phyloP scores from a whole-genome alignment of 179 eudicot genomes.

The Spergularia azorica region DNA sequence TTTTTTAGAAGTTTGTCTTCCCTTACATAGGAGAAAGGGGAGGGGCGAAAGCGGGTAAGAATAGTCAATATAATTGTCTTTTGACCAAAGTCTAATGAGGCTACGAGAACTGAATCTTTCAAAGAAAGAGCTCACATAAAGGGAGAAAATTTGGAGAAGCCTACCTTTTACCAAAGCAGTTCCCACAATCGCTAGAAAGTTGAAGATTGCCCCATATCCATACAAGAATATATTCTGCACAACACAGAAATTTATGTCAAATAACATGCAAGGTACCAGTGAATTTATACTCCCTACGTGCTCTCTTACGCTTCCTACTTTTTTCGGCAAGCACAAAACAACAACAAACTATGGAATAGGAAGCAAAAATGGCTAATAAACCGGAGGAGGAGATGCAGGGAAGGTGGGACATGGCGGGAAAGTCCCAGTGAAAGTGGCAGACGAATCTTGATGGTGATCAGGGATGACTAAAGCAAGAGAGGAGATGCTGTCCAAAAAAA shows the following conservation, averaged over 20 bases:
- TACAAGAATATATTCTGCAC: constrained; percentile 90
- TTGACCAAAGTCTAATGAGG: background rate
- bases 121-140: background rate
- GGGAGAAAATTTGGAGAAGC: background rate
- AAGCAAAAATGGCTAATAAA: no score
- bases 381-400: no score
- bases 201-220: constrained; percentile 98
- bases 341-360: background rate
- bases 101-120: background rate
- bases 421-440: no score
- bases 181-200: constrained; percentile 81
- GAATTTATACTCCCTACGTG: background rate
- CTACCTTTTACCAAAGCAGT: constrained; percentile 82
- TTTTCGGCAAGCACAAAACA: no score
- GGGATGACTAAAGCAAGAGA: no score
- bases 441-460: no score
- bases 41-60: background rate
- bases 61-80: background rate
- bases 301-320: no score
- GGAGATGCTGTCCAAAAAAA: no score
- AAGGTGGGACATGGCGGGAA: no score
- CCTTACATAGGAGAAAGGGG: background rate
- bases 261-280: background rate
- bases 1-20: no score
- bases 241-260: constrained; percentile 15